These are phyloP conservation scores for Cylindricascospora bacillispora DNA, from an alignment of 1,139 yeast genomes.

Conservation along the genomic window DNA sequence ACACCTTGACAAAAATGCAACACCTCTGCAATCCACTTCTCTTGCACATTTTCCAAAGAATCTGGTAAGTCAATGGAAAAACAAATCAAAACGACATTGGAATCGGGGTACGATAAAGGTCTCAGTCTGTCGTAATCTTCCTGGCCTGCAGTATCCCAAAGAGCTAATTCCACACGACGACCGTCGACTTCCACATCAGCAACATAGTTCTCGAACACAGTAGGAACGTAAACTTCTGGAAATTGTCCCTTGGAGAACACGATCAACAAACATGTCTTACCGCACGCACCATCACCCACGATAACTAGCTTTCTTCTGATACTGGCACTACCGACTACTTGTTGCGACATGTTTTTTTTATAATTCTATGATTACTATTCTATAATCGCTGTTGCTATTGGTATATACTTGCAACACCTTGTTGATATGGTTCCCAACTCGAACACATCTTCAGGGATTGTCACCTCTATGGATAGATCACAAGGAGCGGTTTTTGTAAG, in stretches of 20 bases:
- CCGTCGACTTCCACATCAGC: conserved; percentile 93
- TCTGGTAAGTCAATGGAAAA: conserved; percentile 88
- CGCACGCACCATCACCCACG: conserved; percentile 81
- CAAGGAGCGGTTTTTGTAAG: too few relatives aligned
- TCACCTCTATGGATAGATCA: too few relatives aligned
- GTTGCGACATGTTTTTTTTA: conserved; percentile 22
- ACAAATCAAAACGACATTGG: conserved; percentile 84
- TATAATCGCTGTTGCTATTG: not conserved
- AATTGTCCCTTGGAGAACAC: conserved; percentile 90
- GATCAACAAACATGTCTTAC: conserved; percentile 70
- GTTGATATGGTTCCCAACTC: too few relatives aligned
- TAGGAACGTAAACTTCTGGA: conserved; percentile 93
- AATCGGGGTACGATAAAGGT: conserved; percentile 86
- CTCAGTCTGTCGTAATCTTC: conserved; percentile 94
- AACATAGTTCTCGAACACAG: conserved; percentile 89
- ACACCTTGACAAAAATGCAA: conserved; percentile 91
- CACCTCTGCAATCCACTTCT: conserved; percentile 91
- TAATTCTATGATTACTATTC: conserved; percentile 1
- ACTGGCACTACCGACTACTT: conserved; percentile 21
- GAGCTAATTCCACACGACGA: conserved; percentile 82
- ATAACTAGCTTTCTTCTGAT: conserved; percentile 54
- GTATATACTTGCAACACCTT: too few relatives aligned
- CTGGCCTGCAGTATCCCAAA: conserved; percentile 99
- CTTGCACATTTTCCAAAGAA: conserved; percentile 84
- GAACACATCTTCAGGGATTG: too few relatives aligned